Percentiles rank a stretch among this genome's conserved stretches.
phyloP scores from a whole-genome alignment of 257 asterid genomes.

The Penstemon newberryi region DNA sequence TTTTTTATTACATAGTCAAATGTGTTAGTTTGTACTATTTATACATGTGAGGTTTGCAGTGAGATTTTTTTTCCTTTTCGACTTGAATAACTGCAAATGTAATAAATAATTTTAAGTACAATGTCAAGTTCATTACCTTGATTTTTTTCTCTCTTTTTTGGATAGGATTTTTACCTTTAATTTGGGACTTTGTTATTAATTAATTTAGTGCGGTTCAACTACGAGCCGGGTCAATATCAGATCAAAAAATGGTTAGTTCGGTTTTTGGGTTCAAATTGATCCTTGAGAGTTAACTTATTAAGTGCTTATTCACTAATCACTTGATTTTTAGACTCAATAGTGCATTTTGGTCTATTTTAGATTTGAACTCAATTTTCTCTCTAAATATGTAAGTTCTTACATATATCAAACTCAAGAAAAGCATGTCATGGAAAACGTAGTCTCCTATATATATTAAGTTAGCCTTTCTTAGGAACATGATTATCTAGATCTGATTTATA shows the following conservation, averaged over 20 bases:
- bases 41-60: conserved; percentile 23
- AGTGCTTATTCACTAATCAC: too few relatives aligned
- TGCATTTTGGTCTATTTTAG: neutral
- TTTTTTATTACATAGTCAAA: conserved; percentile 6
- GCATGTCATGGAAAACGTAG: too few relatives aligned
- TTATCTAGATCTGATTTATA: too few relatives aligned
- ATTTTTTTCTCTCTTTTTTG: neutral
- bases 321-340: too few relatives aligned
- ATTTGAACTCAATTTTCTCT: too few relatives aligned
- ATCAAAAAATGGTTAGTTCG: neutral
- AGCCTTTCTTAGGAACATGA: too few relatives aligned
- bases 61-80: neutral
- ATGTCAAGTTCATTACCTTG: neutral
- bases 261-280: neutral
- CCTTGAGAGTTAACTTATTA: neutral
- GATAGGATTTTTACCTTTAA: too few relatives aligned
- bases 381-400: too few relatives aligned
- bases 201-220: neutral
- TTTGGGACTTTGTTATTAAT: neutral
- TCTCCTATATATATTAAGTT: too few relatives aligned
- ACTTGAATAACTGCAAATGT: conserved; percentile 9
- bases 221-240: neutral
- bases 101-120: conserved; percentile 11
- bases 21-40: conserved; percentile 35
- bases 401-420: too few relatives aligned